These are phyloP conservation scores for Kodamaea anthophila DNA, from an alignment of 1,139 yeast species.

Conservation along the genomic window DNA sequence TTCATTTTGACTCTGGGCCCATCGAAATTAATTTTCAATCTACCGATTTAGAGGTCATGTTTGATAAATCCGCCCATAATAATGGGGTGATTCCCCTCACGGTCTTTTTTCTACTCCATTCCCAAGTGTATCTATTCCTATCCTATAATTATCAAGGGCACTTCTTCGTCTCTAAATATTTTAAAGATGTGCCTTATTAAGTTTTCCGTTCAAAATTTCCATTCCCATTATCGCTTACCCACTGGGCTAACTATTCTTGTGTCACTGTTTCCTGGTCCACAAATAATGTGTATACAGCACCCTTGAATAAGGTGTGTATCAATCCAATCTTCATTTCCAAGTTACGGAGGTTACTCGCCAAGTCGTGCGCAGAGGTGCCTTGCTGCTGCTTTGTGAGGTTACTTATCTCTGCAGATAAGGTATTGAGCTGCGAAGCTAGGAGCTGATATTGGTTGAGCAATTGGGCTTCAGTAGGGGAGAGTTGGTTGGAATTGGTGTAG, in stretches of 20 bases:
- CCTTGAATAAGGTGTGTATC: constrained; percentile 60
- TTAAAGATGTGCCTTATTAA: no score
- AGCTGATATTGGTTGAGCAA: constrained; percentile 43
- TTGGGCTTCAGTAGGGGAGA: constrained; percentile 34
- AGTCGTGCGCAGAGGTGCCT: constrained; percentile 20
- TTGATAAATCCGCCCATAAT: no score
- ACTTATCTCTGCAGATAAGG: constrained; percentile 28
- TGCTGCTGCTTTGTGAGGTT: constrained; percentile 18
- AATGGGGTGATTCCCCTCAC: no score
- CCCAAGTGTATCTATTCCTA: no score
- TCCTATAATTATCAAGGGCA: no score
- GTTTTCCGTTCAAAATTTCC: neutral
- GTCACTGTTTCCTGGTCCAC: constrained; percentile 31
- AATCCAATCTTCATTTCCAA: constrained; percentile 60
- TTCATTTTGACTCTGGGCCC: constrained; percentile 8
- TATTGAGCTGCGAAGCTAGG: constrained; percentile 36
- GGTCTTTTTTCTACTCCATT: no score
- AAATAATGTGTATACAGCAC: constrained; percentile 59
- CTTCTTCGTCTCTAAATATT: no score
- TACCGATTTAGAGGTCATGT: no score
- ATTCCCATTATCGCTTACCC: neutral
- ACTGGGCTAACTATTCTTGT: neutral
- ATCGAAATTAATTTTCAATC: no score
- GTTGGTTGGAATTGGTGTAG: constrained; percentile 23
- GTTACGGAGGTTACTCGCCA: constrained; percentile 46